Evolutionary conservation across 495 filamentous ascomycete species (phyloP).

Genomic region (Aspergillus nanangensis): DNA sequence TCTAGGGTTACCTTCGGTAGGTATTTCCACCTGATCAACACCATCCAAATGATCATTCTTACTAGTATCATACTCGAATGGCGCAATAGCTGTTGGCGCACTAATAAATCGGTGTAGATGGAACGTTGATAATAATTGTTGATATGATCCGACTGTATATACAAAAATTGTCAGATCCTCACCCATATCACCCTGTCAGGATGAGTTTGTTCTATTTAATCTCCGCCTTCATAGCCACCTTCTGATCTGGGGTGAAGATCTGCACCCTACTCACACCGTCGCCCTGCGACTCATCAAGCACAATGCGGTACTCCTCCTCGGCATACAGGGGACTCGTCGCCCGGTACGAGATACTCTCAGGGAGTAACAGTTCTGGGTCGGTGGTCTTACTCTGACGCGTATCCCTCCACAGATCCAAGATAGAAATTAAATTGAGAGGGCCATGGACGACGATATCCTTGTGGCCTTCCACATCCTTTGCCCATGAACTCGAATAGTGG

Average conservation of each 20-base stretch:
- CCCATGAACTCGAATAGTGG: constrained; percentile 61
- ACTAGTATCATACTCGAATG: too few species aligned
- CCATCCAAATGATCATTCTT: too few species aligned
- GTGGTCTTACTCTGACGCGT: constrained; percentile 4
- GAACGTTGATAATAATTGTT: background rate
- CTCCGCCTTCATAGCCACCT: constrained; percentile 45
- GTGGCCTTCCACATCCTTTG: constrained; percentile 55
- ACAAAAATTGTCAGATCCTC: background rate
- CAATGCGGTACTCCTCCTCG: constrained; percentile 46
- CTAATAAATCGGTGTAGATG: too few species aligned
- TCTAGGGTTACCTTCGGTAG: too few species aligned
- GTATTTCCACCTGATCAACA: too few species aligned
- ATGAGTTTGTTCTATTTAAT: constrained; percentile 15
- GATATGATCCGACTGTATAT: background rate
- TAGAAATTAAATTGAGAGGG: constrained; percentile 58
- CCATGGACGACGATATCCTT: constrained; percentile 58
- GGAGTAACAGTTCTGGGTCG: constrained; percentile 22
- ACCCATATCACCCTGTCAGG: background rate
- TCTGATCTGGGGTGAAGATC: constrained; percentile 38
- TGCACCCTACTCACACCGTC: constrained; percentile 24
- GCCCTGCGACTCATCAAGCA: constrained; percentile 30
- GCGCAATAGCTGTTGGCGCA: too few species aligned
- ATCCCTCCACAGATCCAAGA: constrained; percentile 63
- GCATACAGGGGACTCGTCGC: constrained; percentile 59
- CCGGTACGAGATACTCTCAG: constrained; percentile 51